A percentile compares a stretch with the other conserved stretches of the same genome.
These are phyloP conservation scores for Tetracentron sinense DNA, from an alignment of 164 flowering plant genomes.

Conservation along the genomic window DNA sequence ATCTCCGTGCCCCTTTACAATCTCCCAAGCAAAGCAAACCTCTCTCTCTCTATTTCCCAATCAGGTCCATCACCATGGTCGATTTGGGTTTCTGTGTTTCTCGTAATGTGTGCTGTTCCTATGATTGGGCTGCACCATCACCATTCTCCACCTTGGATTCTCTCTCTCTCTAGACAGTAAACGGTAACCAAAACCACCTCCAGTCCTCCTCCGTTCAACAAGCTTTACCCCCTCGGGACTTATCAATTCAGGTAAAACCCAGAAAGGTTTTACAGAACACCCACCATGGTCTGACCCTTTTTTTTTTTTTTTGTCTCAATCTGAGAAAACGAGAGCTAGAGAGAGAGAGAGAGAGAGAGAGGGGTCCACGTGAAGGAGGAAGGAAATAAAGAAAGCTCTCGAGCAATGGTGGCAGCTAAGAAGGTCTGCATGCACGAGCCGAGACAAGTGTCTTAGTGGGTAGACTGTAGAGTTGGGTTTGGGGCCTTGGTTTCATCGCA, in stretches of 20 bases:
- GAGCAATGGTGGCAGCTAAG: background rate
- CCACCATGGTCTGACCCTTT: background rate
- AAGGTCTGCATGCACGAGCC: background rate
- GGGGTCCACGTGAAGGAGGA: background rate
- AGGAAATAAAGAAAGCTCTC: background rate
- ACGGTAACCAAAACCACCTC: background rate
- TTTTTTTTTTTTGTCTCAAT: background rate
- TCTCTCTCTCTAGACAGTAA: background rate
- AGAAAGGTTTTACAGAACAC: background rate
- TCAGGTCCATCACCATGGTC: background rate
- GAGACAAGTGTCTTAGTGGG: conserved; percentile 1
- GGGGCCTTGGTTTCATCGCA: conserved; percentile 11
- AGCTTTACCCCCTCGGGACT: background rate
- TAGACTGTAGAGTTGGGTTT: background rate
- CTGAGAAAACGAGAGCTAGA: conserved; percentile 1
- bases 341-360: background rate
- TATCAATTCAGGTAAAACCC: background rate
- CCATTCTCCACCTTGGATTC: background rate
- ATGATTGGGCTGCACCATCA: conserved; percentile 16
- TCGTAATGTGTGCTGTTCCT: conserved; percentile 29
- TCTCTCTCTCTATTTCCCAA: conserved; percentile 1
- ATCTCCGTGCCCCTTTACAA: conserved; percentile 4
- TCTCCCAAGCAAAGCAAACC: background rate
- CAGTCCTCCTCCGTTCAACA: background rate
- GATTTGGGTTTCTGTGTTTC: conserved; percentile 25